phyloP scores from a whole-genome alignment of 257 asterid genomes.

The Linaria vulgaris region DNA sequence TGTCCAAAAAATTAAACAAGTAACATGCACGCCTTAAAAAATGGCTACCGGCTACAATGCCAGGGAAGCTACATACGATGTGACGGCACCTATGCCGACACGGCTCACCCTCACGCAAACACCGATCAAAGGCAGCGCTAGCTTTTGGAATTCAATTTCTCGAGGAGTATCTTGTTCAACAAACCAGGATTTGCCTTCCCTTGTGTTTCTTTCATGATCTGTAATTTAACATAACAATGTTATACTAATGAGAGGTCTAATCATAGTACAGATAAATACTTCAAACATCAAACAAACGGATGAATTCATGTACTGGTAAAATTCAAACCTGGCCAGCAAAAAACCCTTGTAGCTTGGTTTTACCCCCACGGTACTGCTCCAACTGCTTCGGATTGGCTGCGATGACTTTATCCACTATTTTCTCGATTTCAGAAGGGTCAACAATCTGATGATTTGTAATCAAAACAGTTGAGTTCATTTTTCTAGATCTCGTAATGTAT shows the following conservation, averaged over 20 bases:
- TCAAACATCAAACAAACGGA: conserved; percentile 1
- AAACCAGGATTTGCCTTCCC: conserved; percentile 93
- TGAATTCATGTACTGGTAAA: conserved; percentile 9
- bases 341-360: conserved; percentile 87
- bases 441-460: conserved; percentile 56
- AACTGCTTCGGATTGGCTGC: conserved; percentile 81
- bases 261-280: conserved; percentile 4
- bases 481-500: background rate
- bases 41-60: too few relatives aligned
- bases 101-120: too few relatives aligned
- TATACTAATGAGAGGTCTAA: background rate
- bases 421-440: conserved; percentile 86
- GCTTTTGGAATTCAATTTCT: conserved; percentile 56
- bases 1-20: too few relatives aligned
- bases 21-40: too few relatives aligned
- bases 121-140: conserved; percentile 17
- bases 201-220: conserved; percentile 92
- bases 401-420: conserved; percentile 81
- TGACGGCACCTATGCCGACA: too few relatives aligned
- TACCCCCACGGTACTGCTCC: conserved; percentile 85
- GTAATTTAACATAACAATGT: conserved; percentile 18
- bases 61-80: too few relatives aligned
- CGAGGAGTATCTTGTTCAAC: conserved; percentile 78
- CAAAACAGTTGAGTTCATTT: background rate
- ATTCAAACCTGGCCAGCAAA: conserved; percentile 92